These are phyloP conservation scores for Mucor velutinosus DNA, from an alignment of 371 early-diverging fungal species.

Conservation along the genomic window DNA sequence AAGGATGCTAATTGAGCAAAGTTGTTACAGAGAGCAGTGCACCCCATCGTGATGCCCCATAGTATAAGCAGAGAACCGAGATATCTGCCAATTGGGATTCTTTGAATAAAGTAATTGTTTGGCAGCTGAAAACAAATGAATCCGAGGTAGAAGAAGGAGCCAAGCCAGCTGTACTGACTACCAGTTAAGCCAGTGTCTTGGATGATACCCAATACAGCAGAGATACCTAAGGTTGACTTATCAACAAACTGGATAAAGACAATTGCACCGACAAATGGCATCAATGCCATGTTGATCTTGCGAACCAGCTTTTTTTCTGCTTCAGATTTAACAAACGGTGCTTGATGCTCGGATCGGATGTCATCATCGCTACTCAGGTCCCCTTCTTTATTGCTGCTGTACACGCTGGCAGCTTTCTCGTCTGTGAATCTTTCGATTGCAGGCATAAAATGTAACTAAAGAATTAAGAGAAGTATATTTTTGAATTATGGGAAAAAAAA, in stretches of 20 bases:
- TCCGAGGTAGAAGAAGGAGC: slow-evolving; percentile 40
- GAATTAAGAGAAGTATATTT: neutral
- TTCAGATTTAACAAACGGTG: slow-evolving; percentile 13
- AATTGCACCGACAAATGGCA: slow-evolving; percentile 33
- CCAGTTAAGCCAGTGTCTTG: slow-evolving; percentile 22
- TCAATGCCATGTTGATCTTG: slow-evolving; percentile 28
- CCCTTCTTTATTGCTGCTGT: slow-evolving; percentile 1
- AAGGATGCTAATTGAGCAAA: slow-evolving; percentile 31
- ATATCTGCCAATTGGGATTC: slow-evolving; percentile 28
- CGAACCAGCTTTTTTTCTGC: slow-evolving; percentile 34
- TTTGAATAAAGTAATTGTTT: slow-evolving; percentile 41
- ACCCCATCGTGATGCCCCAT: slow-evolving; percentile 36
- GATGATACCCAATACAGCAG: slow-evolving; percentile 35
- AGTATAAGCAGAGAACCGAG: slow-evolving; percentile 27
- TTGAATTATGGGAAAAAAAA: neutral
- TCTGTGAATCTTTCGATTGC: slow-evolving; percentile 10
- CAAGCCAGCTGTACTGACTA: slow-evolving; percentile 28
- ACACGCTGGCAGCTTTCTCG: slow-evolving; percentile 8
- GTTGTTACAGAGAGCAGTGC: slow-evolving; percentile 24
- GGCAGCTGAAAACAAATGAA: slow-evolving; percentile 28
- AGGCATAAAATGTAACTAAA: neutral
- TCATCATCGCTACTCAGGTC: neutral
- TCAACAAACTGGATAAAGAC: slow-evolving; percentile 41
- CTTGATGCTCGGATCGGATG: neutral
- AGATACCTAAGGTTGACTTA: slow-evolving; percentile 33